Percentiles rank a stretch among this genome's conserved stretches.
phyloP scores from a whole-genome alignment of 768 basidiomycete genomes.

The Clitopilus passeckerianus region DNA sequence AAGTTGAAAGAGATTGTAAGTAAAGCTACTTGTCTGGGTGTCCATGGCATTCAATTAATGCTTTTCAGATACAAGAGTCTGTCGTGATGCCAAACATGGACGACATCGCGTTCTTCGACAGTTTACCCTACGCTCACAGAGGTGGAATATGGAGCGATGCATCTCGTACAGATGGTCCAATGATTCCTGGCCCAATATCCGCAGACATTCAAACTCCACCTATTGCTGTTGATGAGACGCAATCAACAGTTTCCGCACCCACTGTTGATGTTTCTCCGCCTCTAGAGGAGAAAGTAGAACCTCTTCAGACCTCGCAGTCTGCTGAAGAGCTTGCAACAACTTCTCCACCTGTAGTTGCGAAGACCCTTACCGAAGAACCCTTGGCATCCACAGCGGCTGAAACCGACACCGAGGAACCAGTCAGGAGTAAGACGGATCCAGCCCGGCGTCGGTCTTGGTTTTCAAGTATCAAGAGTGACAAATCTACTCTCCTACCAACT shows the following conservation, averaged over 20 bases:
- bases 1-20: slow-evolving; percentile 84
- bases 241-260: slow-evolving; percentile 33
- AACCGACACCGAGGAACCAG: slow-evolving; percentile 10
- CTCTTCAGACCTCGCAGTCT: slow-evolving; percentile 10
- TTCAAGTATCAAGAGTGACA: slow-evolving; percentile 35
- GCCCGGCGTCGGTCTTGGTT: slow-evolving; percentile 59
- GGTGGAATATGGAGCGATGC: slow-evolving; percentile 92
- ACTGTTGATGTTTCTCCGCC: slow-evolving; percentile 16
- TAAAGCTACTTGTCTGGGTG: slow-evolving; percentile 2
- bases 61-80: slow-evolving; percentile 78
- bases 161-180: slow-evolving; percentile 33
- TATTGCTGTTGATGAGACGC: slow-evolving; percentile 19
- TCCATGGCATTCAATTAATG: background rate
- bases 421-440: slow-evolving; percentile 19
- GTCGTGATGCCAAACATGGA: slow-evolving; percentile 98
- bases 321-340: slow-evolving; percentile 13
- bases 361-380: slow-evolving; percentile 8
- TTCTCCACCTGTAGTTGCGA: slow-evolving; percentile 3
- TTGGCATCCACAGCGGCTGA: slow-evolving; percentile 4
- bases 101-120: slow-evolving; percentile 95
- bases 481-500: slow-evolving; percentile 17
- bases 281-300: slow-evolving; percentile 2
- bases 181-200: background rate
- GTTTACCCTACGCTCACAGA: slow-evolving; percentile 51
- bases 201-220: slow-evolving; percentile 7